Base-by-base conservation (phyloP, 2,329 filamentous ascomycete species). In the Penicillium thymicola region DNA sequence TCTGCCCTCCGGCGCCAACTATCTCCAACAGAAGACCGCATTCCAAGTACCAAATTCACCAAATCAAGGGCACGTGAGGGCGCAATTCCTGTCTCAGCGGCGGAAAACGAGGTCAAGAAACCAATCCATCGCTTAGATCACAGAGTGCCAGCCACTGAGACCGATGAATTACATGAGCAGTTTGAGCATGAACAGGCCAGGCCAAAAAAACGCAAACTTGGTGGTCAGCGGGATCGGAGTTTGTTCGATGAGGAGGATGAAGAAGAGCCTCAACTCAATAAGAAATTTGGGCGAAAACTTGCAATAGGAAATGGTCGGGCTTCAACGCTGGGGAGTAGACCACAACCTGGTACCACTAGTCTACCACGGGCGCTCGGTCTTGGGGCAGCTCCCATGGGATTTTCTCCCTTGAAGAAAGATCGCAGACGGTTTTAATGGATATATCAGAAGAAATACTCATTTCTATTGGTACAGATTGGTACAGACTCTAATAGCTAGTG, bases 371-470 rank as follows among this genome's bases (percentile, higher is more conserved):
- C 57, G 11, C 59, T 73, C 27, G 74, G 72, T 1, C 70, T 81
- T 44, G 67, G 82, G 75, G 65, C 57, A 0, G 65, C 55, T 0
- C 83, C 87, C 60, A 78, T 79, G 13, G 76, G 75, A 46, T 91
- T 92, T 70, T 91, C 88, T 18, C 89, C 89, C 8, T 74, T 92
- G 57, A 92, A 92, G 76, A 82, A 83, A 68, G 85, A 90, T 49
- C 81, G 82, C 56, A 83, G 85, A 57, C 61, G 65, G 51, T 40
- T 62, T 16, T 67, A 59, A 51, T 45, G 34, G 13, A 36, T 37
- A 18, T n/a, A 21, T n/a, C 41, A n/a, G 16, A 50, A 36, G 21
- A 30, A 13, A 1, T 14, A 32, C 9, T n/a, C 6, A 37, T 36
- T 34, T 37, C 16, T 18, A 30, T 32, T 23, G 25, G 10, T 18